Conservation (phyloP, 306 rosid species). For the Acacia melanoxylon region DNA sequence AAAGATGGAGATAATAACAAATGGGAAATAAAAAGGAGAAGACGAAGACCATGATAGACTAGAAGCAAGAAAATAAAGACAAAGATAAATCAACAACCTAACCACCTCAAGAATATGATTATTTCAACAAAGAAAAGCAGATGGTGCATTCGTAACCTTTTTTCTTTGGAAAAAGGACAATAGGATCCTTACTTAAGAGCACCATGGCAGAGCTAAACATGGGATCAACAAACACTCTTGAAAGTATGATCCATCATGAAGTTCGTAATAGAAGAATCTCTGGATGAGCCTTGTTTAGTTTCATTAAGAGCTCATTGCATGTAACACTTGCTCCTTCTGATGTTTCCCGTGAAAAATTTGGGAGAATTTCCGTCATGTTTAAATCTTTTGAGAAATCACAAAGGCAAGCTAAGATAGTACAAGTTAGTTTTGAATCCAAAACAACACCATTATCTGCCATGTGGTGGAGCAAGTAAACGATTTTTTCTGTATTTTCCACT, state of each 20-base stretch:
- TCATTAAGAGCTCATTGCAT: slow-evolving; percentile 54
- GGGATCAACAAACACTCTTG: slow-evolving; percentile 25
- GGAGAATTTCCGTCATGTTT: slow-evolving; percentile 61
- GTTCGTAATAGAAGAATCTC: slow-evolving; percentile 50
- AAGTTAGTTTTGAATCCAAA: slow-evolving; percentile 62
- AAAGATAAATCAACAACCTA: neutral
- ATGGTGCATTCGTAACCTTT: neutral
- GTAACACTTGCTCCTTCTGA: slow-evolving; percentile 43
- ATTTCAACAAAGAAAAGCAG: slow-evolving; percentile 13
- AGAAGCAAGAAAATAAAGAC: neutral
- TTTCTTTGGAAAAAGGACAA: slow-evolving; percentile 20
- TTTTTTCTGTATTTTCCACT: slow-evolving; percentile 50
- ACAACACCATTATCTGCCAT: slow-evolving; percentile 71
- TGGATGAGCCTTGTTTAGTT: slow-evolving; percentile 56
- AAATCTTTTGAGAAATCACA: slow-evolving; percentile 45
- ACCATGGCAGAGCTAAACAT: neutral
- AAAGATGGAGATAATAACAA: neutral
- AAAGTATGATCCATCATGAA: slow-evolving; percentile 20
- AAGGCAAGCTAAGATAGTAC: slow-evolving; percentile 62
- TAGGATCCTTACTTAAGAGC: slow-evolving; percentile 35
- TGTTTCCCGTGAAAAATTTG: slow-evolving; percentile 49
- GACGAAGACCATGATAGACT: neutral
- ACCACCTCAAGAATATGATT: slow-evolving; percentile 10
- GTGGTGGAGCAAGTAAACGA: slow-evolving; percentile 57
- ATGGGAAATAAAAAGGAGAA: neutral